Conservation (phyloP, 805 yeast genomes). For the Starmerella riodocensis region DNA sequence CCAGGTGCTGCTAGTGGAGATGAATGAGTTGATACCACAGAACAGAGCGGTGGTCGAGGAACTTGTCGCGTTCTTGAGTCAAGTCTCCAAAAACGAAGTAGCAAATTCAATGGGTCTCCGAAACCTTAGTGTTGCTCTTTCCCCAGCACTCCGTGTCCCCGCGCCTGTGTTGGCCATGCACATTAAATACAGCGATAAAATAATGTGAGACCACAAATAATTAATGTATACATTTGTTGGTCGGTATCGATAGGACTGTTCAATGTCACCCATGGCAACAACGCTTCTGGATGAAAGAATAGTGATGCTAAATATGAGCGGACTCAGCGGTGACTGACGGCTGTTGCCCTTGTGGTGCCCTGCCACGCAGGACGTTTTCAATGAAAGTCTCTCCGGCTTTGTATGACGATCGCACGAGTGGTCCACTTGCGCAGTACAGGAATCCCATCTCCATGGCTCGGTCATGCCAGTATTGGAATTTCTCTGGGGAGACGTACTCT, state of each 20-base stretch:
- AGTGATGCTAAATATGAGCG: too few relatives aligned
- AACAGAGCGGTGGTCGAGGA: slow-evolving; percentile 49
- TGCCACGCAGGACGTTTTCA: slow-evolving; percentile 58
- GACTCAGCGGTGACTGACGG: too few relatives aligned
- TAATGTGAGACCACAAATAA: too few relatives aligned
- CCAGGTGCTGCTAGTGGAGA: slow-evolving; percentile 4
- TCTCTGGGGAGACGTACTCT: slow-evolving; percentile 85
- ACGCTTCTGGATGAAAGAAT: too few relatives aligned
- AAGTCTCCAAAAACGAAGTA: slow-evolving; percentile 47
- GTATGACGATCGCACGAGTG: slow-evolving; percentile 88
- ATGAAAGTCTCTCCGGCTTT: slow-evolving; percentile 98
- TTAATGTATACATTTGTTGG: too few relatives aligned
- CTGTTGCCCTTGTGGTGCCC: slow-evolving; percentile 20
- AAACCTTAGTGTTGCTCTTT: slow-evolving; percentile 41
- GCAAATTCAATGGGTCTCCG: slow-evolving; percentile 72
- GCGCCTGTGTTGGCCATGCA: slow-evolving; percentile 2
- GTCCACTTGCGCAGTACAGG: slow-evolving; percentile 93
- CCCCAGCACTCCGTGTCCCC: slow-evolving; percentile 11
- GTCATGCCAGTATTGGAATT: slow-evolving; percentile 85
- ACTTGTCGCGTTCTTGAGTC: slow-evolving; percentile 52
- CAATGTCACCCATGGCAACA: too few relatives aligned
- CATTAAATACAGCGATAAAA: slow-evolving; percentile 1
- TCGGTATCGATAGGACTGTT: too few relatives aligned
- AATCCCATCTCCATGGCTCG: slow-evolving; percentile 79
- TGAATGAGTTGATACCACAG: slow-evolving; percentile 36